Percentiles rank a stretch among this genome's conserved stretches.
Evolutionary conservation across 345 rosid genomes (phyloP).

Genomic region (Lepidium sativum): DNA sequence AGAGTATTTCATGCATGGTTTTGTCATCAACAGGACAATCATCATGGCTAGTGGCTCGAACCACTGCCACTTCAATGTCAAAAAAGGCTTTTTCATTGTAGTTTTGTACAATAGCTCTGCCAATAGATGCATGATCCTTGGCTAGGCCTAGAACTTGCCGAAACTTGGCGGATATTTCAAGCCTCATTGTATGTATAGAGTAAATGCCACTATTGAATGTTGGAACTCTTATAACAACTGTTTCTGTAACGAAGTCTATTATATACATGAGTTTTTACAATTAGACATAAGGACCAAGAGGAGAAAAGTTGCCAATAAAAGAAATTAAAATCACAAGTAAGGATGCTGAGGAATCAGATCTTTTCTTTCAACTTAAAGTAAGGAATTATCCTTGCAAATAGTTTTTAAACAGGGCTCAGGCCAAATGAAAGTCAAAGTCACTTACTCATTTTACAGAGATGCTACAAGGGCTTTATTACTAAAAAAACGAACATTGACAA

Average conservation of each 20-base stretch:
- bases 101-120: slow-evolving; percentile 57
- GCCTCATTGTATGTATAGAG: slow-evolving; percentile 33
- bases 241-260: slow-evolving; percentile 5
- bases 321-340: slow-evolving; percentile 14
- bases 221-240: slow-evolving; percentile 2
- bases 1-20: slow-evolving; percentile 76
- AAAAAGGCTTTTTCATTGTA: slow-evolving; percentile 41
- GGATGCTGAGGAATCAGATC: slow-evolving; percentile 27
- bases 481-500: slow-evolving; percentile 12
- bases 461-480: slow-evolving; percentile 22
- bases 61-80: slow-evolving; percentile 61
- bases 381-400: slow-evolving; percentile 22
- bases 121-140: slow-evolving; percentile 76
- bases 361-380: slow-evolving; percentile 21
- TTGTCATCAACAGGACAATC: slow-evolving; percentile 55
- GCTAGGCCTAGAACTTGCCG: slow-evolving; percentile 50
- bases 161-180: slow-evolving; percentile 47
- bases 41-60: slow-evolving; percentile 74
- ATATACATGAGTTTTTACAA: not conserved
- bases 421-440: slow-evolving; percentile 25
- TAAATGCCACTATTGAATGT: slow-evolving; percentile 18
- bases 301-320: slow-evolving; percentile 28
- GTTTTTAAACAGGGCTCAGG: slow-evolving; percentile 3
- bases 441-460: slow-evolving; percentile 26
- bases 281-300: slow-evolving; percentile 8